A percentile compares a stretch with the other conserved stretches of the same genome.
phyloP scores from a whole-genome alignment of 2,329 filamentous ascomycete species.

The Rhytidhysteron rufulum region DNA sequence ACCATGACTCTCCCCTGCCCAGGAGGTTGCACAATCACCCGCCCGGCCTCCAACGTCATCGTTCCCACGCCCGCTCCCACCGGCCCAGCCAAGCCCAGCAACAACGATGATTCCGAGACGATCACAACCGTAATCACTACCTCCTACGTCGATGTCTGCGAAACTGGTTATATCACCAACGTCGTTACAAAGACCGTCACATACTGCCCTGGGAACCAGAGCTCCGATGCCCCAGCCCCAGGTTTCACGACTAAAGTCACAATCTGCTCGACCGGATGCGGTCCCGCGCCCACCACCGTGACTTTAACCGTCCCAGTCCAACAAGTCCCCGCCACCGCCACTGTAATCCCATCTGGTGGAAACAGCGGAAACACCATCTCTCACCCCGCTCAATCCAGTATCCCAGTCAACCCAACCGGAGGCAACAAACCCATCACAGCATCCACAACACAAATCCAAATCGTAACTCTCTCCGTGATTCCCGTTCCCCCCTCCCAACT shows the following conservation, averaged over 20 bases:
- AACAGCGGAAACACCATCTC: neutral
- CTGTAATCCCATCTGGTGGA: neutral
- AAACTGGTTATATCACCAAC: slow-evolving; percentile 30
- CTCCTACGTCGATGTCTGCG: slow-evolving; percentile 30
- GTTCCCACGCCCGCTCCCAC: neutral
- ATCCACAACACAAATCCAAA: neutral
- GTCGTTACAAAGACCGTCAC: slow-evolving; percentile 22
- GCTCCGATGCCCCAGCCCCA: slow-evolving; percentile 9
- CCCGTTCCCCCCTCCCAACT: neutral
- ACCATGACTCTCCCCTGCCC: slow-evolving; percentile 26
- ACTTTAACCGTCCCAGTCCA: slow-evolving; percentile 17
- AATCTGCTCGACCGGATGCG: slow-evolving; percentile 24
- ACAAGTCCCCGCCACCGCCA: neutral
- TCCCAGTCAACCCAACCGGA: neutral
- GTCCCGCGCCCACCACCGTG: slow-evolving; percentile 19
- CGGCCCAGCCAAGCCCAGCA: neutral
- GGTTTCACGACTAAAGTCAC: slow-evolving; percentile 27
- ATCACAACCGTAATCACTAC: slow-evolving; percentile 22
- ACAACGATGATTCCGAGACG: slow-evolving; percentile 1
- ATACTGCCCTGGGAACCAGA: slow-evolving; percentile 13
- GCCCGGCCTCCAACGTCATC: slow-evolving; percentile 10
- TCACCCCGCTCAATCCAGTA: neutral
- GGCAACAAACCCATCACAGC: neutral
- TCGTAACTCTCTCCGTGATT: neutral
- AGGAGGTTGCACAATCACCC: slow-evolving; percentile 19